Conservation (phyloP, 345 rosid species). For the Xanthoceras sorbifolium region DNA sequence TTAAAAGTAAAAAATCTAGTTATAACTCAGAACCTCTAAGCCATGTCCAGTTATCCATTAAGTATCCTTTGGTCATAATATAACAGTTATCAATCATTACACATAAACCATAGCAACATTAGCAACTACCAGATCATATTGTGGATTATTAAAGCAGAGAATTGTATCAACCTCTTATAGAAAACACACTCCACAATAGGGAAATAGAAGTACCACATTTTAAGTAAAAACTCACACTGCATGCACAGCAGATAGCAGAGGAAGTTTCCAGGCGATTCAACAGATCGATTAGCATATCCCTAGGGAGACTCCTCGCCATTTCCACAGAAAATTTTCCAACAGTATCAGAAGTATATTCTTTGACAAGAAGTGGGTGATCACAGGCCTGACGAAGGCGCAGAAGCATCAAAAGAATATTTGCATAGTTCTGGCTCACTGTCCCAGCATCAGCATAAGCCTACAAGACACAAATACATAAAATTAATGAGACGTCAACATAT, state of each 20-base stretch:
- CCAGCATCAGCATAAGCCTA: constrained; percentile 97
- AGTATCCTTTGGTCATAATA: neutral
- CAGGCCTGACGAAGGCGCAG: constrained; percentile 97
- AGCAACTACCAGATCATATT: neutral
- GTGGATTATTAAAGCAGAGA: neutral
- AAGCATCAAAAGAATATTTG: constrained; percentile 95
- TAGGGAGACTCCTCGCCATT: constrained; percentile 66
- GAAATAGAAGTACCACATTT: neutral
- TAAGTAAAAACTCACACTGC: constrained; percentile 61
- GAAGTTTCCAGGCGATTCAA: constrained; percentile 54
- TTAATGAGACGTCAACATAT: constrained; percentile 16
- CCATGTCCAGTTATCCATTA: neutral
- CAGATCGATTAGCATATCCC: constrained; percentile 48
- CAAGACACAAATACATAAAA: constrained; percentile 19
- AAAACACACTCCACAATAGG: neutral
- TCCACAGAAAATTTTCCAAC: constrained; percentile 65
- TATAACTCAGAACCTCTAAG: neutral
- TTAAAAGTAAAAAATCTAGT: neutral
- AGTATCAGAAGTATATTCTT: constrained; percentile 55
- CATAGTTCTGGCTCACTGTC: constrained; percentile 89
- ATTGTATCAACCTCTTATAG: neutral
- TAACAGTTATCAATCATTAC: neutral
- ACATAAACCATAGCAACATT: neutral
- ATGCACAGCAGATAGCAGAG: constrained; percentile 59
- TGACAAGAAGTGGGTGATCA: constrained; percentile 88